A percentile compares a stretch with the other conserved stretches of the same genome.
These are phyloP conservation scores for Capronia coronata DNA, from an alignment of 2,329 filamentous ascomycete species.

Conservation along the genomic window DNA sequence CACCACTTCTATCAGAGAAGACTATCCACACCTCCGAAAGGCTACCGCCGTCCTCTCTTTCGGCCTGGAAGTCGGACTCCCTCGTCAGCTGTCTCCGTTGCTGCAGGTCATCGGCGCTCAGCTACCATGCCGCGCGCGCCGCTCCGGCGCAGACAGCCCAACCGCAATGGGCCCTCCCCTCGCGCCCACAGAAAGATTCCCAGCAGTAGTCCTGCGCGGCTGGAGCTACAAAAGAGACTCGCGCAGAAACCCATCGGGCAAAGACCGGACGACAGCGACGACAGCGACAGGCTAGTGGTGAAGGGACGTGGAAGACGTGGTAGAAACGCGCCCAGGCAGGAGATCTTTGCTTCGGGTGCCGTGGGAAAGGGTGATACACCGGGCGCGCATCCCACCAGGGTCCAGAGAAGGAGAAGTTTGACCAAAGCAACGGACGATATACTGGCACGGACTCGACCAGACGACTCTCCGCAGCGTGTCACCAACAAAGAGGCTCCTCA, in stretches of 20 bases:
- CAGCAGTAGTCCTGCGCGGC: constrained; percentile 16
- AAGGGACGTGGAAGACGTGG: constrained; percentile 21
- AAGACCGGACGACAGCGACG: constrained; percentile 26
- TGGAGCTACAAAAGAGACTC: constrained; percentile 23
- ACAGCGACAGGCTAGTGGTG: constrained; percentile 28
- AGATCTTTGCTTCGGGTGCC: constrained; percentile 28
- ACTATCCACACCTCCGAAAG: no score
- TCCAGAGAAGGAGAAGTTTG: constrained; percentile 24
- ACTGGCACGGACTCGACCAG: constrained; percentile 10
- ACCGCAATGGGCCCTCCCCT: constrained; percentile 14
- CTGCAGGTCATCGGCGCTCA: constrained; percentile 1
- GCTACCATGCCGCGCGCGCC: constrained; percentile 25
- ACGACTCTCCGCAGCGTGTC: neutral
- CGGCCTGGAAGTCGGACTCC: no score
- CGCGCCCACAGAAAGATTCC: constrained; percentile 7
- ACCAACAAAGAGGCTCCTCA: neutral
- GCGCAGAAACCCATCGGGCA: constrained; percentile 22
- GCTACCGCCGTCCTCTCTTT: no score
- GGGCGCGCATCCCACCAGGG: constrained; percentile 22
- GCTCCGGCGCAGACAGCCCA: constrained; percentile 19
- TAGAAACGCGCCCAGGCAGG: constrained; percentile 16
- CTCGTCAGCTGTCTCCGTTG: no score
- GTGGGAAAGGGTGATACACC: constrained; percentile 25
- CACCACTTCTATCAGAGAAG: no score
- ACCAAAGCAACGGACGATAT: constrained; percentile 18